phyloP scores from a whole-genome alignment of 1,139 yeast genomes.

The Citeromyces hawaiiensis region DNA sequence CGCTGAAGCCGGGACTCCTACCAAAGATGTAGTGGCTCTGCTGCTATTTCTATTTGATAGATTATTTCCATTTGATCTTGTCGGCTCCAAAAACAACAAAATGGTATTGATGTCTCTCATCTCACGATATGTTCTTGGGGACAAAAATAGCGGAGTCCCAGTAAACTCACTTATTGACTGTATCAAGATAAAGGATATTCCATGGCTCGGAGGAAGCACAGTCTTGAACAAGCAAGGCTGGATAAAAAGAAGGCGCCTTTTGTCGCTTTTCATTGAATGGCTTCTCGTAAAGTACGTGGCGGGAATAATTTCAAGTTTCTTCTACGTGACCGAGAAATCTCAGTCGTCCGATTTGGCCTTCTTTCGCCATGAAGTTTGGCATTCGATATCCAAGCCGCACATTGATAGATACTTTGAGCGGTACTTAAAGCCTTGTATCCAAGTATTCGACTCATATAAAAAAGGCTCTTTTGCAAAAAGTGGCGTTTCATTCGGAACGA shows the following conservation, averaged over 20 bases:
- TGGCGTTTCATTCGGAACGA: background rate
- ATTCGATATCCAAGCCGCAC: conserved; percentile 25
- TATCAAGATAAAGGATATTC: conserved; percentile 25
- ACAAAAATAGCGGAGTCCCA: conserved; percentile 19
- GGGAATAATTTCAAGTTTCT: conserved; percentile 36
- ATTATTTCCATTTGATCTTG: conserved; percentile 35
- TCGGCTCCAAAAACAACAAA: conserved; percentile 45
- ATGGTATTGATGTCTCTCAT: conserved; percentile 23
- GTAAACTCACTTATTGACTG: conserved; percentile 15
- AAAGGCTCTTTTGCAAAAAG: background rate
- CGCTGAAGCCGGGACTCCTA: conserved; percentile 14
- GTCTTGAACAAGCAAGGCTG: conserved; percentile 25
- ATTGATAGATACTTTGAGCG: conserved; percentile 22
- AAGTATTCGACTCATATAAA: background rate
- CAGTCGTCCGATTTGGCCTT: conserved; percentile 26
- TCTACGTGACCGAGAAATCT: conserved; percentile 54
- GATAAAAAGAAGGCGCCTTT: conserved; percentile 17
- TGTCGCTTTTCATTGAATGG: conserved; percentile 43
- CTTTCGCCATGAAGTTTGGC: conserved; percentile 56
- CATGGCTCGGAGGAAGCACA: conserved; percentile 29
- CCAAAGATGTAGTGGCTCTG: conserved; percentile 23
- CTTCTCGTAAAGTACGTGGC: conserved; percentile 33
- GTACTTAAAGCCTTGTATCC: conserved; percentile 8
- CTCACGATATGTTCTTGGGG: conserved; percentile 23
- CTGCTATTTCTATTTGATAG: conserved; percentile 27